These are phyloP conservation scores for Cyclanthera cordifolia DNA, from an alignment of 306 rosid genomes.

Conservation along the genomic window DNA sequence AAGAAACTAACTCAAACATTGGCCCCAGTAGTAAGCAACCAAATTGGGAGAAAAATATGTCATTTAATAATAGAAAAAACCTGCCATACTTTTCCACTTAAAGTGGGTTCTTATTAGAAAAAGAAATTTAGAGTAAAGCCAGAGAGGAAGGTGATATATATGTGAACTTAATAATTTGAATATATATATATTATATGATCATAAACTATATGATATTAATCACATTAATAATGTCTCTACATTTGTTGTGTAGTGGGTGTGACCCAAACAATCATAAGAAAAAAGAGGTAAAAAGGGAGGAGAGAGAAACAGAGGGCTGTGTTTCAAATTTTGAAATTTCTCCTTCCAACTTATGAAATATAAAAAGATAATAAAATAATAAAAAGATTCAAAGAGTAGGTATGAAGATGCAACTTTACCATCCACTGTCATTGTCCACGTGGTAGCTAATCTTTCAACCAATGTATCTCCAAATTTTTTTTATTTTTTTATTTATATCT, in stretches of 20 bases:
- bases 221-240: neutral
- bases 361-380: neutral
- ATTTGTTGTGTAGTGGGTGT: slow-evolving; percentile 11
- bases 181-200: neutral
- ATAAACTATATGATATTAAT: neutral
- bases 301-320: slow-evolving; percentile 22
- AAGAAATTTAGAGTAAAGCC: neutral
- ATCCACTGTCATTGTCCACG: slow-evolving; percentile 33
- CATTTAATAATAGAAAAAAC: neutral
- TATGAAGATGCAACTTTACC: slow-evolving; percentile 28
- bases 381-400: slow-evolving; percentile 25
- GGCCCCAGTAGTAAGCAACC: neutral
- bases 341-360: neutral
- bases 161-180: neutral
- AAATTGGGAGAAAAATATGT: neutral
- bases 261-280: slow-evolving; percentile 9
- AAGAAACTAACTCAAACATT: neutral
- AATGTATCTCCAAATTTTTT: too few relatives aligned
- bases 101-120: neutral
- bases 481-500: too few relatives aligned
- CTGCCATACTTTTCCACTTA: slow-evolving; percentile 5
- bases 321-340: slow-evolving; percentile 84
- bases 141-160: slow-evolving; percentile 4
- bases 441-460: slow-evolving; percentile 22
- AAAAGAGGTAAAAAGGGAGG: slow-evolving; percentile 19